These are phyloP conservation scores for Rhizophagus sp. DNA, from an alignment of 192 early-diverging fungal genomes.

Conservation along the genomic window DNA sequence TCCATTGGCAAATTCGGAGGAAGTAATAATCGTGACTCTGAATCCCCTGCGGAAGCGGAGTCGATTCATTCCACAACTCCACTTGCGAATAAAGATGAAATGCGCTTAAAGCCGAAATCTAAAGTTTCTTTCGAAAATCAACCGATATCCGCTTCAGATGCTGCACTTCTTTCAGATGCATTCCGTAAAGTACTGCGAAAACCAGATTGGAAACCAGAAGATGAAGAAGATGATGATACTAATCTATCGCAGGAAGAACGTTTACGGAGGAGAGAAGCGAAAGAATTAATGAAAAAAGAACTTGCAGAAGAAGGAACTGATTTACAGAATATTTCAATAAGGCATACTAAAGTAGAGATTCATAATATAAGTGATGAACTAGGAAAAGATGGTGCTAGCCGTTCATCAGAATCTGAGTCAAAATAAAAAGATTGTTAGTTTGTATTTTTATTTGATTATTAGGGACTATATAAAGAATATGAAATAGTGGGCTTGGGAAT, in stretches of 20 bases:
- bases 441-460: not conserved
- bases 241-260: slow-evolving; percentile 8
- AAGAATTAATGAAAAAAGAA: slow-evolving; percentile 28
- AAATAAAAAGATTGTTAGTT: not conserved
- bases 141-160: slow-evolving; percentile 7
- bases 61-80: slow-evolving; percentile 6
- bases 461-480: too few relatives aligned
- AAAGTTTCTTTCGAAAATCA: not conserved
- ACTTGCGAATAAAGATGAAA: slow-evolving; percentile 3
- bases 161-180: slow-evolving; percentile 17
- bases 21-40: not conserved
- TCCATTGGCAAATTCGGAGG: not conserved
- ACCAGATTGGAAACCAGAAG: slow-evolving; percentile 12
- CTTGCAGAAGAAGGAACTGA: slow-evolving; percentile 21
- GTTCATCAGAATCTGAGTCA: not conserved
- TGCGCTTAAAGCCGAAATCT: not conserved
- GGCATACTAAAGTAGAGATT: slow-evolving; percentile 12
- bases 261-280: slow-evolving; percentile 8
- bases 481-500: not conserved
- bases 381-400: not conserved
- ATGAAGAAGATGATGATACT: not conserved
- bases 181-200: slow-evolving; percentile 17
- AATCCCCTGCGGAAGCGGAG: not conserved
- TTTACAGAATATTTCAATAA: slow-evolving; percentile 10
- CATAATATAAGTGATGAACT: not conserved